Evolutionary conservation across 1,139 yeast genomes (phyloP).

Genomic region (Kodamaea arcana): DNA sequence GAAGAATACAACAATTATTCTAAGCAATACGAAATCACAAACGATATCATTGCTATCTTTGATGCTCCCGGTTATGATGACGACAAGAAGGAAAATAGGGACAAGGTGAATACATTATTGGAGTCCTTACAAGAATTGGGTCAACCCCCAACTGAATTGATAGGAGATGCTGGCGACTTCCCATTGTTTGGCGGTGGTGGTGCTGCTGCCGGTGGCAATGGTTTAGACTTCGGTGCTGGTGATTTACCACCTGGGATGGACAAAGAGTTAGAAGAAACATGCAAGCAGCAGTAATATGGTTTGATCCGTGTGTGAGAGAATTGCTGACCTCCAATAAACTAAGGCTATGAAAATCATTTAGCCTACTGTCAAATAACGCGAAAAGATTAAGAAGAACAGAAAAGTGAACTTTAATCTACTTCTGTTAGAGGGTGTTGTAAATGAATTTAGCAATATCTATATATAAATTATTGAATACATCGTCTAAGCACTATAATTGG

Average conservation of each 20-base stretch:
- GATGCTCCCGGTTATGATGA: constrained; percentile 55
- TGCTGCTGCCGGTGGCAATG: constrained; percentile 22
- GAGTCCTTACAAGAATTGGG: constrained; percentile 79
- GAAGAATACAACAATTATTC: constrained; percentile 50
- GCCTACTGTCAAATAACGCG: too few relatives aligned
- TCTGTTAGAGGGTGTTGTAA: too few relatives aligned
- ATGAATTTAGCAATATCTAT: too few relatives aligned
- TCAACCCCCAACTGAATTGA: constrained; percentile 79
- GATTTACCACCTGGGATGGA: constrained; percentile 49
- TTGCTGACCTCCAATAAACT: too few relatives aligned
- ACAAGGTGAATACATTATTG: constrained; percentile 51
- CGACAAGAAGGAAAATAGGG: constrained; percentile 46
- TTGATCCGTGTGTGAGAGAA: too few relatives aligned
- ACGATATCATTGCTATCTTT: constrained; percentile 51
- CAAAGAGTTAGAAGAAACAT: constrained; percentile 34
- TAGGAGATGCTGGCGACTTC: constrained; percentile 61
- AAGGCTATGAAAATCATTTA: too few relatives aligned
- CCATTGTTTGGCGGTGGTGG: constrained; percentile 49
- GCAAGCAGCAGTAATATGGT: constrained; percentile 23
- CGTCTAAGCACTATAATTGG: too few relatives aligned
- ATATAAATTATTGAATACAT: too few relatives aligned
- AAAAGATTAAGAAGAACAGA: too few relatives aligned
- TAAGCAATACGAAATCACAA: constrained; percentile 52
- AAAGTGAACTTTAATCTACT: too few relatives aligned
- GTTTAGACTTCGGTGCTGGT: constrained; percentile 37